Base-by-base conservation (phyloP, 768 basidiomycete genomes). In the Pholiota conissans region DNA sequence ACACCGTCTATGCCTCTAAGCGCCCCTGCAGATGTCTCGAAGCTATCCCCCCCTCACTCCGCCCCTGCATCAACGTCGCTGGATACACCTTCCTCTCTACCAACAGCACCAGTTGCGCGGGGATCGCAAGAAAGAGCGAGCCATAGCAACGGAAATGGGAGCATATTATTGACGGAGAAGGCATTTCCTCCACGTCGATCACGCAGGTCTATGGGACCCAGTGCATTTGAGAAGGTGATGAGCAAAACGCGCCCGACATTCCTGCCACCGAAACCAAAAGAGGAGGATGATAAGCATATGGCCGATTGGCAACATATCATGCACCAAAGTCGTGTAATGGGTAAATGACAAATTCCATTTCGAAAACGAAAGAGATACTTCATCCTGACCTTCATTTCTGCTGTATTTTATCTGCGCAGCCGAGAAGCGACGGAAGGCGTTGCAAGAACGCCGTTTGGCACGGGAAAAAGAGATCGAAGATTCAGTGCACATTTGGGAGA, bases 251-350 rank as follows among this genome's bases (percentile, higher is more conserved):
- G 94, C n/a, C 94, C 91, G 16, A 71, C 79, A 4, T 88, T 87
- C 68, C 76, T 95, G n/a, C 94, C 94, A 22, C 93, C 93, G 5
- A 96, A 96, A 68, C 74, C 72, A 48, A 81, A 80, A 27, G 68
- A 82, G 57, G 93, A 96, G 71, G 93, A 95, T 66, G 71, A 78
- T 48, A 95, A 88, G 63, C 94, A 96, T 72, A 77, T 93, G 67
- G 83, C 86, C 3, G 89, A 90, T 67, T 95, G 93, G 89, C 84
- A 92, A 66, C 73, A 79, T 30, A 96, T 96, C 92, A 92, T 94
- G 88, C 86, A 84, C 61, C 84, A 78, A 45, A 93, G 90, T 73
- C 85, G 89, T 52, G 71, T 73, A 16, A 82, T 87, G 61, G 91
- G 93, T 93, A 58, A 68, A 80, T 73, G 9, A n/a, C 22, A 24